phyloP scores from a whole-genome alignment of 768 basidiomycete species.

The Obba rivulosa region DNA sequence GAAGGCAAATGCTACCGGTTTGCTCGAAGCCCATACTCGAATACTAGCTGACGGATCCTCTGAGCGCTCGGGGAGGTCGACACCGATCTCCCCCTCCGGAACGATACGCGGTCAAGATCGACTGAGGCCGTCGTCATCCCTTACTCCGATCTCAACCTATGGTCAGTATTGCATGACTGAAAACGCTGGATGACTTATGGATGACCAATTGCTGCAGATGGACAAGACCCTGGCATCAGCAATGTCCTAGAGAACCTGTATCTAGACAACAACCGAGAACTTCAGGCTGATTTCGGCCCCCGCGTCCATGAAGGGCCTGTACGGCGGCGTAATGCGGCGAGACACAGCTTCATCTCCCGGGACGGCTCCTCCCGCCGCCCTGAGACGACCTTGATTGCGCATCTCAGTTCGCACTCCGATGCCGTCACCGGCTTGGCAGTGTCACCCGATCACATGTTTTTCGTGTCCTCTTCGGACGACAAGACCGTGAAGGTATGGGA shows the following conservation, averaged over 20 bases:
- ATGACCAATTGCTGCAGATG: constrained; percentile 45
- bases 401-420: constrained; percentile 79
- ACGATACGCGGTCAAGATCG: constrained; percentile 45
- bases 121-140: constrained; percentile 47
- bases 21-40: constrained; percentile 72
- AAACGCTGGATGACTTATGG: too few relatives aligned
- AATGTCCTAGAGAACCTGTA: constrained; percentile 88
- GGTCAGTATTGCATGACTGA: constrained; percentile 37
- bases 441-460: constrained; percentile 92
- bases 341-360: constrained; percentile 63
- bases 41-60: constrained; percentile 62
- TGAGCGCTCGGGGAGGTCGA: constrained; percentile 71
- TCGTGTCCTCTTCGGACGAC: constrained; percentile 90
- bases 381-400: constrained; percentile 79
- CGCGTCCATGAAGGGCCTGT: constrained; percentile 77
- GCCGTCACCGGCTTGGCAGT: constrained; percentile 77
- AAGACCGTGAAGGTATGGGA: constrained; percentile 93
- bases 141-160: constrained; percentile 64
- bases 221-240: constrained; percentile 85
- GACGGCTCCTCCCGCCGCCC: constrained; percentile 56
- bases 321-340: constrained; percentile 66
- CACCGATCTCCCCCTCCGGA: constrained; percentile 62
- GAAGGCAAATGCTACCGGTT: constrained; percentile 74
- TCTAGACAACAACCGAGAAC: constrained; percentile 78
- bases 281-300: constrained; percentile 90